phyloP scores from a whole-genome alignment of 352 stramenopile genomes.

The Pythium pyrilobum region DNA sequence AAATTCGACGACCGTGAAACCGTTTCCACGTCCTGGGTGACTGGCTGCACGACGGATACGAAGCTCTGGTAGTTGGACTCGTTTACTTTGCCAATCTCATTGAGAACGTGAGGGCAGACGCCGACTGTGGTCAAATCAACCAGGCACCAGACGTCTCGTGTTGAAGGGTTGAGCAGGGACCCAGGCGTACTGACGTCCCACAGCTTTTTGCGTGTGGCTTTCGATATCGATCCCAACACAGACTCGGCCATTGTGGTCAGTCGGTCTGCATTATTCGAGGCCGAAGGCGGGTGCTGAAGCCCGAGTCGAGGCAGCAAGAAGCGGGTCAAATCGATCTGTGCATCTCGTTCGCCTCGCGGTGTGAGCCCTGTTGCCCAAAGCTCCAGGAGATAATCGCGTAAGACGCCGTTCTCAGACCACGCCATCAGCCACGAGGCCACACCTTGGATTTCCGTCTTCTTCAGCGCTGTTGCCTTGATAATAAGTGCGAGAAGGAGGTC shows the following conservation, averaged over 20 bases:
- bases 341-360: slow-evolving; percentile 23
- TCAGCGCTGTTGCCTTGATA: slow-evolving; percentile 23
- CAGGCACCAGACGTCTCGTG: slow-evolving; percentile 42
- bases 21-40: slow-evolving; percentile 11
- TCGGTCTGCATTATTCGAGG: not conserved
- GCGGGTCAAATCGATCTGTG: slow-evolving; percentile 1
- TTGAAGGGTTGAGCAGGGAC: slow-evolving; percentile 42
- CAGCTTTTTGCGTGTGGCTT: slow-evolving; percentile 26
- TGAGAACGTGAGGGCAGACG: slow-evolving; percentile 29
- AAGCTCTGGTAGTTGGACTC: slow-evolving; percentile 23
- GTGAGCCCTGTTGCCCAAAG: slow-evolving; percentile 48
- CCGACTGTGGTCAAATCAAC: slow-evolving; percentile 12
- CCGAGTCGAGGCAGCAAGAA: not conserved
- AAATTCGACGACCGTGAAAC: slow-evolving; percentile 34
- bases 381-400: slow-evolving; percentile 37
- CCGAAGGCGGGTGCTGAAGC: not conserved
- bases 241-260: not conserved
- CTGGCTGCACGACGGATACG: slow-evolving; percentile 26
- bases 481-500: slow-evolving; percentile 26
- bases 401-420: slow-evolving; percentile 35
- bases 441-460: slow-evolving; percentile 29
- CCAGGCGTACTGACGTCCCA: slow-evolving; percentile 34
- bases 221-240: slow-evolving; percentile 5
- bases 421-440: slow-evolving; percentile 48
- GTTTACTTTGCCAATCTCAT: slow-evolving; percentile 33